Evolutionary conservation across 352 stramenopile genomes (phyloP).

Genomic region (Phytophthora citrophthora): DNA sequence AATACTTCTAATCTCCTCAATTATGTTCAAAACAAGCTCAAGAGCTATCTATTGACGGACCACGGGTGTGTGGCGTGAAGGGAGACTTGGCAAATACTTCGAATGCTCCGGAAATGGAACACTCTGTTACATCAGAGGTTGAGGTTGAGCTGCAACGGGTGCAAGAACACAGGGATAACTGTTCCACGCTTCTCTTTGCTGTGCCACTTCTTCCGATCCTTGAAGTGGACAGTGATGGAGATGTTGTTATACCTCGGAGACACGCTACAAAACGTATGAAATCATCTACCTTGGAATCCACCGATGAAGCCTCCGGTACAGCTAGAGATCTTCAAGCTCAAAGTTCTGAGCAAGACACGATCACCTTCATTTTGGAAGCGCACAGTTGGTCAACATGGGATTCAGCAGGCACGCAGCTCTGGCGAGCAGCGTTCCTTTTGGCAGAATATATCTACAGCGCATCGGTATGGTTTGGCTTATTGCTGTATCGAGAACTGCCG

Average conservation of each 20-base stretch:
- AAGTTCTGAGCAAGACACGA: background rate
- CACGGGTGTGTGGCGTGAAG: background rate
- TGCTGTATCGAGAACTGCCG: background rate
- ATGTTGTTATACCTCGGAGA: slow-evolving; percentile 34
- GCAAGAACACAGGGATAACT: background rate
- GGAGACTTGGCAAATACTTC: background rate
- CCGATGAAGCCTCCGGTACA: no score
- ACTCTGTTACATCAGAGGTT: slow-evolving; percentile 33
- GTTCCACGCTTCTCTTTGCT: slow-evolving; percentile 1
- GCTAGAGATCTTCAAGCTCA: background rate
- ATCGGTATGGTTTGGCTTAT: slow-evolving; percentile 15
- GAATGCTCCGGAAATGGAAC: background rate
- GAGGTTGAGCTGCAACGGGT: slow-evolving; percentile 21
- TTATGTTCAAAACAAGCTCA: slow-evolving; percentile 5
- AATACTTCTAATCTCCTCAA: slow-evolving; percentile 6
- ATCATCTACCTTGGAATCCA: background rate
- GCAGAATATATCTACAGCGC: slow-evolving; percentile 52
- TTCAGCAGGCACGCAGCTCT: slow-evolving; percentile 50
- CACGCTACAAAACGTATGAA: slow-evolving; percentile 16
- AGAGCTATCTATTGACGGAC: background rate
- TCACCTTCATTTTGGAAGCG: slow-evolving; percentile 31
- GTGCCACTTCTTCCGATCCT: slow-evolving; percentile 10
- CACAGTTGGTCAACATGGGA: slow-evolving; percentile 33
- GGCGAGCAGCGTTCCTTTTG: slow-evolving; percentile 64
- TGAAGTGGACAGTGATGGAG: slow-evolving; percentile 28